Conservation (phyloP, 129 eudicot species). For the Artemisia tridentata region DNA sequence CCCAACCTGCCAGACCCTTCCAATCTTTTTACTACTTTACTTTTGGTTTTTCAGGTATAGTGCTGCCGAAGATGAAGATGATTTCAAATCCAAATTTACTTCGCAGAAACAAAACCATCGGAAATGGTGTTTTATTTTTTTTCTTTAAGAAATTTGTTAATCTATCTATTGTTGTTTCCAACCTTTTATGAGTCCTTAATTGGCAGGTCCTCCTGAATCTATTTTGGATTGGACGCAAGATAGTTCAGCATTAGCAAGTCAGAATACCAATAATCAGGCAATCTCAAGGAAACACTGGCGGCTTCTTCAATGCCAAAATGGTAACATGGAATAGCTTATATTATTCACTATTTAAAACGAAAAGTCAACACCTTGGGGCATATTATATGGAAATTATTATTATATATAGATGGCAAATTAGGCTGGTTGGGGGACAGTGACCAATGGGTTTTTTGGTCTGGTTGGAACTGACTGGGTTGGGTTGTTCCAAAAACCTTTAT, state of each 20-base stretch:
- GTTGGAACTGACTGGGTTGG: background rate
- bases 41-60: conserved; percentile 53
- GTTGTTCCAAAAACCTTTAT: background rate
- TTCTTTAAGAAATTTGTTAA: background rate
- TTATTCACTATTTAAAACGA: background rate
- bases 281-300: conserved; percentile 97
- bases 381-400: background rate
- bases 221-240: conserved; percentile 97
- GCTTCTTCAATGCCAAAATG: conserved; percentile 99
- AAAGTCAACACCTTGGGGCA: background rate
- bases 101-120: conserved; percentile 88
- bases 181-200: background rate
- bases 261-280: conserved; percentile 68
- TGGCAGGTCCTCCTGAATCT: conserved; percentile 92
- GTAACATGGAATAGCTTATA: conserved; percentile 28
- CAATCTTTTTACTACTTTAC: background rate
- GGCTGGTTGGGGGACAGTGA: background rate
- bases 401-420: background rate
- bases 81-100: conserved; percentile 53
- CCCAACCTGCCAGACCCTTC: background rate
- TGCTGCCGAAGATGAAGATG: conserved; percentile 93
- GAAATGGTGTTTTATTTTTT: conserved; percentile 56
- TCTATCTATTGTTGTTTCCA: conserved; percentile 11
- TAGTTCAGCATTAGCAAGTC: conserved; percentile 70
- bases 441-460: background rate